Evolutionary conservation across 176 grass and related monocot species (phyloP), one percentile per base, ranked within the genome.

Genomic region (Aegilops tauschii): DNA sequence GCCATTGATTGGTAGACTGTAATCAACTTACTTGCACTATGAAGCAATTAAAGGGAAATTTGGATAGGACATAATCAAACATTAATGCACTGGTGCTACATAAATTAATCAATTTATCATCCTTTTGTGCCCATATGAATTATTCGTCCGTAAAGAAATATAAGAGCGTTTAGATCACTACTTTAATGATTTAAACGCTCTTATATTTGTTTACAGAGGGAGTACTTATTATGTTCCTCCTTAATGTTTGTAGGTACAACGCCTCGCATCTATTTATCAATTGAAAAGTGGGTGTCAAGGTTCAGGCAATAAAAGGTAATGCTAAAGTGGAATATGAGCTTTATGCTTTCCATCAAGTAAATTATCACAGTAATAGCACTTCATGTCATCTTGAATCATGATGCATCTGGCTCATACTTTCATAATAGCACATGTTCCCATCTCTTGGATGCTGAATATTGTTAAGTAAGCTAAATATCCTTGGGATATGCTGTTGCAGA

Each of bases 291-390:
- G 80, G 20, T 90, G 84, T 67, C 96, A 98, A 91, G 92, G 92
- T 92, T 95, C 90, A 76, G 86, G 96, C 80, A 98, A 96, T 90
- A 98, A 96, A 89, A 95, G 92, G 93, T 96, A 86, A 89, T 52
- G 73, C 34, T 32, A 59, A 68, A 28, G 4, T 74, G 2, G 45
- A 61, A 80, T 79, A 78, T 83, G 64, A 72, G 68, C 14, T 78
- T 47, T 69, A 21, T 35, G 67, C 10, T 78, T 47, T 37, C 27
- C 23, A 9, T 62, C 4, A 40, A 44, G 67, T 71, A 80, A 73
- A 56, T 73, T 42, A 13, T 40, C 39, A 79, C 25, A 23, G 18
- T 65, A 72, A 32, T 35, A 65, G 16, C 28, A 72, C 40, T 32
- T 71, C 13, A 14, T 30, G 70, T 52, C 29, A 54, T 77, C 27